Conservation (phyloP, 1,284 basidiomycete genomes). For the Wolfiporia cocos region DNA sequence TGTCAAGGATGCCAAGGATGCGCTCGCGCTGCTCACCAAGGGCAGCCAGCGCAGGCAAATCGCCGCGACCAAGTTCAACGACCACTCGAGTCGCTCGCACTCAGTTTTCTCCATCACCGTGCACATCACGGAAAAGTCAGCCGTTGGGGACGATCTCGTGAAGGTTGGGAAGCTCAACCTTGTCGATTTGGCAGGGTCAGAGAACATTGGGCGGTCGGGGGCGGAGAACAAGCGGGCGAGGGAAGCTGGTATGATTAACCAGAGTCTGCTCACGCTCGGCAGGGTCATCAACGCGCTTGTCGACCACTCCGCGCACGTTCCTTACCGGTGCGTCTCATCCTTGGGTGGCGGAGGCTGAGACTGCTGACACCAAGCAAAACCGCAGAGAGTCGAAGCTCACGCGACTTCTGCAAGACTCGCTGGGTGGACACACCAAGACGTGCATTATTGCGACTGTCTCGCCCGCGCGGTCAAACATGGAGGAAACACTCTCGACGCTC, state of each 20-base stretch:
- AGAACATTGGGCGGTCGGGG: constrained; percentile 95
- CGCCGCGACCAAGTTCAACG: constrained; percentile 97
- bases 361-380: constrained; percentile 12
- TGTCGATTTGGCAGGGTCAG: constrained; percentile 95
- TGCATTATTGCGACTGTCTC: constrained; percentile 97
- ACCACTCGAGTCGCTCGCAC: constrained; percentile 95
- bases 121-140: constrained; percentile 81
- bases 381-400: constrained; percentile 88
- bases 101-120: constrained; percentile 98
- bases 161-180: constrained; percentile 96
- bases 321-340: constrained; percentile 67
- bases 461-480: constrained; percentile 87
- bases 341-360: too few species aligned
- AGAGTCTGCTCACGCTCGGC: constrained; percentile 93
- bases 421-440: constrained; percentile 97
- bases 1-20: constrained; percentile 82
- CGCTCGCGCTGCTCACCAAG: constrained; percentile 79
- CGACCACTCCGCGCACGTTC: constrained; percentile 87
- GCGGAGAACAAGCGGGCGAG: constrained; percentile 93
- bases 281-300: constrained; percentile 97
- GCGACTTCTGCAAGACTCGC: constrained; percentile 94
- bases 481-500: constrained; percentile 96
- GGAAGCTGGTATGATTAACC: constrained; percentile 99
- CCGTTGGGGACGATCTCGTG: constrained; percentile 82
- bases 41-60: constrained; percentile 91